Conservation (phyloP, 2,329 filamentous ascomycete species). For the Verticillium albo-atrum region DNA sequence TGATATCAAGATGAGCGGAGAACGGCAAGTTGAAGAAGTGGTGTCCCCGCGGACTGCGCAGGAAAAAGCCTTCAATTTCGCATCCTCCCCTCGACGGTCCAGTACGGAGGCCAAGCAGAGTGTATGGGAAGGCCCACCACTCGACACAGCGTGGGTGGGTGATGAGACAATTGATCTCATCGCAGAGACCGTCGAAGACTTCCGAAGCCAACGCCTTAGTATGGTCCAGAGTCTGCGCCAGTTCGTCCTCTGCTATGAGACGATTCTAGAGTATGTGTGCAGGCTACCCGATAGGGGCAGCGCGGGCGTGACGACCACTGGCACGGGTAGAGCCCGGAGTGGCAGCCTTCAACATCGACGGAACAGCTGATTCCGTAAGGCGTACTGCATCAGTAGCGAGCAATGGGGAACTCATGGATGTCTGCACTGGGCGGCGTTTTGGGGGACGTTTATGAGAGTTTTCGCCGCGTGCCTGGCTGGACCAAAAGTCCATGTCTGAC, state of each 20-base stretch:
- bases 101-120: conserved; percentile 7
- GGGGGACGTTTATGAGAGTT: not conserved
- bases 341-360: conserved; percentile 12
- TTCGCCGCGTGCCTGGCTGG: too few species aligned
- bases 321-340: conserved; percentile 14
- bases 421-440: not conserved
- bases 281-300: conserved; percentile 36
- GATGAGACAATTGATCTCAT: conserved; percentile 74
- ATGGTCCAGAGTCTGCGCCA: conserved; percentile 96
- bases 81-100: conserved; percentile 4
- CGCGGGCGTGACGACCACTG: conserved; percentile 12
- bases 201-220: conserved; percentile 80
- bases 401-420: not conserved
- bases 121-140: conserved; percentile 7
- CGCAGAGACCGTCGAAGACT: conserved; percentile 84
- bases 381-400: conserved; percentile 9
- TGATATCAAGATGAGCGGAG: conserved; percentile 40
- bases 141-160: conserved; percentile 61
- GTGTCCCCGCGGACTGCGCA: conserved; percentile 22
- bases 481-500: too few species aligned
- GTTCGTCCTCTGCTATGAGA: conserved; percentile 96
- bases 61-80: conserved; percentile 10
- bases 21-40: conserved; percentile 20
- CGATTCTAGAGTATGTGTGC: conserved; percentile 79
- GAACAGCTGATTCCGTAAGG: conserved; percentile 6